Conservation (phyloP, 2,329 filamentous ascomycete genomes). For the Cadophora malorum region DNA sequence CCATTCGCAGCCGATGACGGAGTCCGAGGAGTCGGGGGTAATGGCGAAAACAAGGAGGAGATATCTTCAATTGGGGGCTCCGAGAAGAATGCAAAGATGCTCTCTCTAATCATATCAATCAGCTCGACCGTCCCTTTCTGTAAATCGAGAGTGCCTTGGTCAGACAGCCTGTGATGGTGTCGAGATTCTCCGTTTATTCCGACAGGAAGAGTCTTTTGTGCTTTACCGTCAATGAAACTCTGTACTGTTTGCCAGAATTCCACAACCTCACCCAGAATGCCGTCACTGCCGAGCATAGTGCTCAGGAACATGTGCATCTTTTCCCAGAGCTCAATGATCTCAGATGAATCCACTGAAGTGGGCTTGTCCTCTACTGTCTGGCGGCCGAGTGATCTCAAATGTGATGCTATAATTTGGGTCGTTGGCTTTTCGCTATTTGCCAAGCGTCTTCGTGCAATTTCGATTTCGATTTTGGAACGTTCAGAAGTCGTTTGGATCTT, state of each 20-base stretch:
- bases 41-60: constrained; percentile 82
- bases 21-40: constrained; percentile 72
- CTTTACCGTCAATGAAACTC: constrained; percentile 86
- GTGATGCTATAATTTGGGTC: constrained; percentile 71
- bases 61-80: constrained; percentile 91
- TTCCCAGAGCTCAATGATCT: constrained; percentile 92
- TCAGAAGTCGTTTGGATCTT: constrained; percentile 84
- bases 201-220: constrained; percentile 78
- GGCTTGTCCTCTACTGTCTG: constrained; percentile 67
- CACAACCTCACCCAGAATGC: constrained; percentile 85
- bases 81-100: constrained; percentile 81
- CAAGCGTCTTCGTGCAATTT: constrained; percentile 83
- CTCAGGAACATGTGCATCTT: constrained; percentile 78
- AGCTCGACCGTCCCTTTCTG: constrained; percentile 82
- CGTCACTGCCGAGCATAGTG: constrained; percentile 76
- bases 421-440: constrained; percentile 76
- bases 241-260: constrained; percentile 95
- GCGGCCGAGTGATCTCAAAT: constrained; percentile 76
- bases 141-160: constrained; percentile 72
- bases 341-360: constrained; percentile 74
- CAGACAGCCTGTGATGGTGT: constrained; percentile 79
- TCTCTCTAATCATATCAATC: constrained; percentile 82
- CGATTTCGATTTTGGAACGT: constrained; percentile 88
- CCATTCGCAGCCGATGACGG: constrained; percentile 58
- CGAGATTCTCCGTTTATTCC: constrained; percentile 84